Evolutionary conservation across 1,284 basidiomycete species (phyloP).

Genomic region (Neotropicomus parvogracilis): DNA sequence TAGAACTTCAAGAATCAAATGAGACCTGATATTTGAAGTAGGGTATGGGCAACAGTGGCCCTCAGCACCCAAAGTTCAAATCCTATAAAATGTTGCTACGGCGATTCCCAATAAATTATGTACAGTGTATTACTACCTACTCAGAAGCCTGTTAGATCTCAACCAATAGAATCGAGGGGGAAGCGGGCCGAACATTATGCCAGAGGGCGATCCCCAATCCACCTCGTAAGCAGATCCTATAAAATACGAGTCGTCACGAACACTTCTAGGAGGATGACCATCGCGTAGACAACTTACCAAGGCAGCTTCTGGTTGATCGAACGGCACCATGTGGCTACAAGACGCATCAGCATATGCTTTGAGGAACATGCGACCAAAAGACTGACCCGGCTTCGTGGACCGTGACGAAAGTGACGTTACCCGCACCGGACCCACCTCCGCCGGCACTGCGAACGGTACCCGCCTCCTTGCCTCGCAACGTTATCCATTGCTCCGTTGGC

Average conservation of each 20-base stretch:
- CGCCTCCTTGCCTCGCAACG: conserved; percentile 43
- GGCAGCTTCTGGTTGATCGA: conserved; percentile 78
- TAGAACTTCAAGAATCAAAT: no score
- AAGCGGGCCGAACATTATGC: conserved; percentile 9
- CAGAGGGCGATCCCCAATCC: conserved; percentile 41
- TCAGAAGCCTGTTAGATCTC: neutral
- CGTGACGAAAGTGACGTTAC: conserved; percentile 73
- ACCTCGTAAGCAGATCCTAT: conserved; percentile 36
- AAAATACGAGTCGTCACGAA: neutral
- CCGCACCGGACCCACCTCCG: conserved; percentile 54
- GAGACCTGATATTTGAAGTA: no score
- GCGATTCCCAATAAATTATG: conserved; percentile 8
- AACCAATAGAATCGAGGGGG: neutral
- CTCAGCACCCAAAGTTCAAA: no score
- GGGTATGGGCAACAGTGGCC: no score
- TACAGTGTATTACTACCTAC: neutral
- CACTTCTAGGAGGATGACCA: neutral
- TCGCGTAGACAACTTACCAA: conserved; percentile 41
- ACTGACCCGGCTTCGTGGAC: conserved; percentile 71
- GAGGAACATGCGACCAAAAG: neutral
- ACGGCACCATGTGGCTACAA: conserved; percentile 78
- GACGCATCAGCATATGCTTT: conserved; percentile 8
- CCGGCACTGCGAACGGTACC: conserved; percentile 65
- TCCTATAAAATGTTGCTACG: neutral
- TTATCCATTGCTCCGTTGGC: conserved; percentile 54